These are phyloP conservation scores for Cystofilobasidium ferigula DNA, from an alignment of 768 basidiomycete species.

Conservation along the genomic window DNA sequence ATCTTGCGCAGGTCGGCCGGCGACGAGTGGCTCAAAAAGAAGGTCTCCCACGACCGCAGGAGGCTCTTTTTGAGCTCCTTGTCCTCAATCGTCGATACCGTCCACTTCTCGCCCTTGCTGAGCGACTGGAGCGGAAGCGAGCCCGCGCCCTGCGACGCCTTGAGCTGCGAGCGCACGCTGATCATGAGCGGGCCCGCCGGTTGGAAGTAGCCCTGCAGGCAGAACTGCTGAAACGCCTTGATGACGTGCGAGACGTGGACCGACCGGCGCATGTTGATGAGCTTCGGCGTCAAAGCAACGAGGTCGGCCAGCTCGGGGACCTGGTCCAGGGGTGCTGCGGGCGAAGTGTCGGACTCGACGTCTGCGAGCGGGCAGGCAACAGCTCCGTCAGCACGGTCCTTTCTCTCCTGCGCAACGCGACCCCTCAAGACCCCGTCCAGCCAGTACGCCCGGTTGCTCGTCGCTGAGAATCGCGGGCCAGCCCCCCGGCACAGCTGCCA, in stretches of 20 bases:
- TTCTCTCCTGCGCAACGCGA: no score
- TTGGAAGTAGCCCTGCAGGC: not conserved
- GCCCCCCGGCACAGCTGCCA: no score
- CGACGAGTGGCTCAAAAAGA: not conserved
- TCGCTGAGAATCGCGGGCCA: no score
- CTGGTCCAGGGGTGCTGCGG: not conserved
- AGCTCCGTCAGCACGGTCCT: no score
- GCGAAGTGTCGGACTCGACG: not conserved
- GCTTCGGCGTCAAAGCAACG: slow-evolving; percentile 6
- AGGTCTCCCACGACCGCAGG: not conserved
- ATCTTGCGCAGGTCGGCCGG: not conserved
- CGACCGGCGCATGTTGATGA: not conserved
- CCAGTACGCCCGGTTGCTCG: no score
- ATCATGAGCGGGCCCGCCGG: slow-evolving; percentile 5
- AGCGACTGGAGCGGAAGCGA: not conserved
- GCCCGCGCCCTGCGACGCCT: slow-evolving; percentile 9
- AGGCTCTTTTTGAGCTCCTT: slow-evolving; percentile 6
- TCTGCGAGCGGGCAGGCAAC: not conserved
- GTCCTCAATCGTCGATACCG: not conserved
- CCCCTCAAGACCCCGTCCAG: no score
- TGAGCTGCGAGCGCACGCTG: not conserved
- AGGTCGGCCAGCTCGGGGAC: not conserved
- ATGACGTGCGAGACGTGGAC: not conserved
- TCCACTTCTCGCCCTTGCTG: slow-evolving; percentile 13
- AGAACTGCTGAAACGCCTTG: not conserved